Evolutionary conservation across 78 protist species (phyloP).

Genomic region (Reticulomyxa filosa): DNA sequence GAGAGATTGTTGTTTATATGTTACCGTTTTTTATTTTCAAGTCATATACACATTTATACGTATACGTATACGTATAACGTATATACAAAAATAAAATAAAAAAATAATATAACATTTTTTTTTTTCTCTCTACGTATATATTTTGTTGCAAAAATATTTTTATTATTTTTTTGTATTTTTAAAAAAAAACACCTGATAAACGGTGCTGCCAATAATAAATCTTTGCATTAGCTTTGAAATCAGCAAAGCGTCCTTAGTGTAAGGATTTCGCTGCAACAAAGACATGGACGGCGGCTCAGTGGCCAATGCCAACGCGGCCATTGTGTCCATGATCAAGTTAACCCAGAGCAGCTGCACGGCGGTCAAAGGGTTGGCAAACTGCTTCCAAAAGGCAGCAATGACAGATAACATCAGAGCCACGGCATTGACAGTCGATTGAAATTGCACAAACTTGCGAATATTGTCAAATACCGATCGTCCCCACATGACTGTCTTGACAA

Average conservation of each 20-base stretch:
- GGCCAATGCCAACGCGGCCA: slow-evolving; percentile 62
- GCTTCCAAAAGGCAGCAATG: neutral
- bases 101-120: too few relatives aligned
- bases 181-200: too few relatives aligned
- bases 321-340: slow-evolving; percentile 32
- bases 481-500: slow-evolving; percentile 64
- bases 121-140: too few relatives aligned
- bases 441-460: slow-evolving; percentile 70
- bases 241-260: neutral
- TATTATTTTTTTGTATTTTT: too few relatives aligned
- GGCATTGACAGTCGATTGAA: slow-evolving; percentile 48
- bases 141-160: too few relatives aligned
- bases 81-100: too few relatives aligned
- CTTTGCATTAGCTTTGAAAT: neutral
- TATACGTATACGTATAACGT: too few relatives aligned
- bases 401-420: slow-evolving; percentile 17
- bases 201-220: too few relatives aligned
- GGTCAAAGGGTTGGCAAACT: slow-evolving; percentile 10
- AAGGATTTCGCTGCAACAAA: slow-evolving; percentile 8
- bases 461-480: slow-evolving; percentile 73
- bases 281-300: slow-evolving; percentile 49
- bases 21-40: too few relatives aligned
- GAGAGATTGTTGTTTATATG: too few relatives aligned
- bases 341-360: slow-evolving; percentile 16
- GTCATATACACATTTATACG: too few relatives aligned